A percentile compares a stretch with the other conserved stretches of the same genome.
phyloP scores from a whole-genome alignment of 139 green algal genomes.

The Haematococcus sp. region DNA sequence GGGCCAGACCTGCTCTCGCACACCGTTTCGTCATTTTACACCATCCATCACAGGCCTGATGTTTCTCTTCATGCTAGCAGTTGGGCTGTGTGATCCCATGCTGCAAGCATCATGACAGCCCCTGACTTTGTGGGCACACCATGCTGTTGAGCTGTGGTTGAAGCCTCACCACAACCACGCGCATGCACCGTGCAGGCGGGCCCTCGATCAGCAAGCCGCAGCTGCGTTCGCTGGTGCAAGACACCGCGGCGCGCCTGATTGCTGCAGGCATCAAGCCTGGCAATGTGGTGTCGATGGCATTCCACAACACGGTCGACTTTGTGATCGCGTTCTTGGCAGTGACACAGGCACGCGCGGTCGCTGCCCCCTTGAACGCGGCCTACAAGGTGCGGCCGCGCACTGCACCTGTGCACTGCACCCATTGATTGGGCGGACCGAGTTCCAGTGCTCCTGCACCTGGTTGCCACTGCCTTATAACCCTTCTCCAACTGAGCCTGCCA shows the following conservation, averaged over 20 bases:
- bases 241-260: background rate
- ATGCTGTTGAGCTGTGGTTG: no score
- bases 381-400: conserved; percentile 43
- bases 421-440: no score
- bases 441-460: no score
- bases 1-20: background rate
- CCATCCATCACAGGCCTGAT: no score
- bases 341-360: conserved; percentile 53
- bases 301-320: conserved; percentile 74
- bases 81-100: no score
- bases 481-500: no score
- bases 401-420: background rate
- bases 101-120: no score
- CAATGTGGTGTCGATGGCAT: conserved; percentile 55
- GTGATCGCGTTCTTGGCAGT: conserved; percentile 67
- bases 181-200: background rate
- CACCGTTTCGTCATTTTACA: background rate
- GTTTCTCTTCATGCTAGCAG: no score
- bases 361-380: conserved; percentile 67
- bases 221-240: background rate
- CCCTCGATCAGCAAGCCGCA: no score
- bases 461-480: no score
- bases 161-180: background rate
- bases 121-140: no score
- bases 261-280: conserved; percentile 49